Evolutionary conservation across 805 yeast genomes (phyloP).

Genomic region (Barnettozyma sp.): DNA sequence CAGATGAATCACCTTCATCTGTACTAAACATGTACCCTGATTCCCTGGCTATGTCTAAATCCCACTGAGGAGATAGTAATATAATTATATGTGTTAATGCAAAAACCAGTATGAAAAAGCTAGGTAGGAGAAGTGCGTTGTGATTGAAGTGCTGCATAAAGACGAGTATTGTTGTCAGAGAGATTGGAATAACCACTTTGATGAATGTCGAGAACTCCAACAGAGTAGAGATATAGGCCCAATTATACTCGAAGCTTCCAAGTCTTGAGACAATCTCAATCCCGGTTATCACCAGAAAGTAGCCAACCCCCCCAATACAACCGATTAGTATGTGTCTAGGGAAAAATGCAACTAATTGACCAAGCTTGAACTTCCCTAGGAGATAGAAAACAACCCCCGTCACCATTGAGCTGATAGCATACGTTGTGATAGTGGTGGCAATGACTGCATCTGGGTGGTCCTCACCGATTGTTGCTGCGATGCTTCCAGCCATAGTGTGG

Average conservation of each 20-base stretch:
- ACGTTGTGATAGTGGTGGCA: conserved; percentile 83
- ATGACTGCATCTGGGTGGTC: conserved; percentile 47
- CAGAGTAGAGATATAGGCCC: conserved; percentile 45
- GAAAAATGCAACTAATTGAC: conserved; percentile 87
- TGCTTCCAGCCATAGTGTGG: conserved; percentile 84
- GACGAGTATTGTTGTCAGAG: conserved; percentile 54
- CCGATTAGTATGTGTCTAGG: conserved; percentile 96
- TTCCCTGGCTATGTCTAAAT: conserved; percentile 53
- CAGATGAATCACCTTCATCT: conserved; percentile 45
- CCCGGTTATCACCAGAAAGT: conserved; percentile 84
- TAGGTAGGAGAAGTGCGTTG: conserved; percentile 73
- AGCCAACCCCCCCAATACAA: conserved; percentile 98
- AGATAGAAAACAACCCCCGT: conserved; percentile 78
- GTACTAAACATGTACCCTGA: conserved; percentile 76
- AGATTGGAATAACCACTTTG: conserved; percentile 68
- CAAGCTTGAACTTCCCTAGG: conserved; percentile 74
- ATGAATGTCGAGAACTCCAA: conserved; percentile 39
- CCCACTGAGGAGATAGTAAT: conserved; percentile 57
- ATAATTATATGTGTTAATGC: conserved; percentile 62
- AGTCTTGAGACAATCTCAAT: conserved; percentile 83
- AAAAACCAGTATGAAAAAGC: conserved; percentile 69
- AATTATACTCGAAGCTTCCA: conserved; percentile 61
- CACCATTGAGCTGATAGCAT: conserved; percentile 72
- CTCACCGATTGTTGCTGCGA: conserved; percentile 50
- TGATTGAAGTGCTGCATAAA: conserved; percentile 52